Evolutionary conservation across 2,329 filamentous ascomycete genomes (phyloP), one percentile per base, ranked within the genome.

Genomic region (Monilinia polystroma): DNA sequence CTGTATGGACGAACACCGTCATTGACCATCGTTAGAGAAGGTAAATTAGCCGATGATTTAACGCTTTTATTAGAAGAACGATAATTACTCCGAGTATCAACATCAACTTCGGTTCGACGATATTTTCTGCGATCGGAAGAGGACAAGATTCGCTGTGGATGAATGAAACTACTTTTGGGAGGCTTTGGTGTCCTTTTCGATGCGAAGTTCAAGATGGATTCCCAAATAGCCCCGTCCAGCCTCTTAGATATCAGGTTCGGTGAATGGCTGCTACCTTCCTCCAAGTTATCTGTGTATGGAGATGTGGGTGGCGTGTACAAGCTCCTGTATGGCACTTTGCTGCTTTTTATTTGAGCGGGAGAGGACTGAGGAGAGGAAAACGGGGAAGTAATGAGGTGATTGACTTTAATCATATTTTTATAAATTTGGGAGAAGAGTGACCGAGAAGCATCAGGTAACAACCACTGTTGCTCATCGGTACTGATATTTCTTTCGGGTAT

Each of bases 401-500:
- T 26, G 32, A 35, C 32, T n/a, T 52, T 20, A 1, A 7, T 43
- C 41, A 38, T 58, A 20, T 8, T 66, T 32, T 51, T 60, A 41
- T 59, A 12, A 18, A 58, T 60, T 58, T 16, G 35, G 16, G 55
- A 41, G 29, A 59, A 51, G 11, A 60, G 45, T 14, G 41, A 8
- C 16, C 16, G 45, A 26, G 41, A 23, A 11, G 32, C 56, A 8
- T 43, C 12, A 12, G 45, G 47, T n/a, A 18, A 38, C 23, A 60
- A 29, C 63, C 43, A 58, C 16, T 29, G 53, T 29, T 60, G 52
- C 29, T 60, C 29, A 47, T 55, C 16, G 3, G 43, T 66, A 32
- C n/a, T 29, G 35, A 20, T 16, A 32, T 57, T 64, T 26, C 66
- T 68, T 20, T 63, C 43, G 26, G 72, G 68, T 45, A 72, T 65